Conservation (phyloP, 352 stramenopile species). For the Phytopythium helicoides region DNA sequence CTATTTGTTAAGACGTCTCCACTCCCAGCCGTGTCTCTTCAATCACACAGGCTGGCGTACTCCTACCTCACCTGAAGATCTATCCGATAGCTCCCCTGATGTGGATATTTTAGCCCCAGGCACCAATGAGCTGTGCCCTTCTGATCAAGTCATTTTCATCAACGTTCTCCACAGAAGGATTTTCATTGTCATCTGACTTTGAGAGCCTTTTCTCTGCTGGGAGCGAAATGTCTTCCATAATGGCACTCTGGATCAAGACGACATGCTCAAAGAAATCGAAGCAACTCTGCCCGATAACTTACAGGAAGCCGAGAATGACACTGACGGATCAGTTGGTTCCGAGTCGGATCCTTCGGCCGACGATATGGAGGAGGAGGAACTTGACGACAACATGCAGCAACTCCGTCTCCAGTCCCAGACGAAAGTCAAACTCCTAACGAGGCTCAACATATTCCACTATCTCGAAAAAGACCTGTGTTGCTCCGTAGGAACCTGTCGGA, state of each 20-base stretch:
- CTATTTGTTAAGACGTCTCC: too few species aligned
- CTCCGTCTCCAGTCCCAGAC: neutral
- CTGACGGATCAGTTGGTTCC: slow-evolving; percentile 53
- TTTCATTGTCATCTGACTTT: slow-evolving; percentile 23
- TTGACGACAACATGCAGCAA: slow-evolving; percentile 22
- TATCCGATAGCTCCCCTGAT: too few species aligned
- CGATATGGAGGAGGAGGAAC: slow-evolving; percentile 59
- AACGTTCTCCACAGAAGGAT: neutral
- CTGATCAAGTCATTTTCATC: neutral
- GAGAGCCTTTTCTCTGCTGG: slow-evolving; percentile 22
- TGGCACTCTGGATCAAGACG: slow-evolving; percentile 43
- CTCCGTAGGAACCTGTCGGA: slow-evolving; percentile 34
- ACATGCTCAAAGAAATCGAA: slow-evolving; percentile 70
- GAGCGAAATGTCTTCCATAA: slow-evolving; percentile 24
- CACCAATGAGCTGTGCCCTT: neutral
- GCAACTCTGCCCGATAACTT: slow-evolving; percentile 50
- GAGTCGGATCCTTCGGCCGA: slow-evolving; percentile 74
- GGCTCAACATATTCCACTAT: neutral
- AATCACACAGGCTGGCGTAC: too few species aligned
- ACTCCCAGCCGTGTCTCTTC: too few species aligned
- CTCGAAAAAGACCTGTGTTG: neutral
- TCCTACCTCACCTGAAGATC: too few species aligned
- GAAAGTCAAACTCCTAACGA: neutral
- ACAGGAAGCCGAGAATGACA: slow-evolving; percentile 30
- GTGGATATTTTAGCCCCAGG: too few species aligned